A percentile compares a stretch with the other conserved stretches of the same genome.
These are phyloP conservation scores for Neurospora tetrasperma DNA, from an alignment of 495 filamentous ascomycete species.

Conservation along the genomic window DNA sequence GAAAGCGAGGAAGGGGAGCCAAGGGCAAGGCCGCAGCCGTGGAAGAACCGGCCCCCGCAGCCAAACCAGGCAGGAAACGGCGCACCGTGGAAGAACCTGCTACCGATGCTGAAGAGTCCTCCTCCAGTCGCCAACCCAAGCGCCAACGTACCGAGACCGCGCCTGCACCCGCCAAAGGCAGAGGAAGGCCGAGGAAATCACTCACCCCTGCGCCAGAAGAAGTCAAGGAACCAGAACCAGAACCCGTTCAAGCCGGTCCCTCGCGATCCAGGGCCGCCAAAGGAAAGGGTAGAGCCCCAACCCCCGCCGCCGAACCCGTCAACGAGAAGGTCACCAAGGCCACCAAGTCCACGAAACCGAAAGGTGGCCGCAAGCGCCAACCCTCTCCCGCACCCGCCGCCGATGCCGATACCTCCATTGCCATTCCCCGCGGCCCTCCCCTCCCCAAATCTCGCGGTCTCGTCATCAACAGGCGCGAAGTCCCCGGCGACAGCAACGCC, in stretches of 20 bases:
- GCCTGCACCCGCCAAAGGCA: not conserved
- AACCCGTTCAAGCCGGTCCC: not conserved
- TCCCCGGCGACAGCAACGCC: constrained; percentile 40
- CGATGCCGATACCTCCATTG: constrained; percentile 23
- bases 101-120: not conserved
- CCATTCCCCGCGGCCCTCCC: constrained; percentile 38
- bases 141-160: not conserved
- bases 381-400: constrained; percentile 24
- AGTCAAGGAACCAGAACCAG: not conserved
- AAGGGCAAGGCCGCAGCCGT: not conserved
- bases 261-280: not conserved
- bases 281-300: not conserved
- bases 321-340: not conserved
- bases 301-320: not conserved
- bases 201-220: not conserved
- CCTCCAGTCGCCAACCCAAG: not conserved
- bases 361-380: constrained; percentile 31
- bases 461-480: constrained; percentile 61
- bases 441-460: constrained; percentile 51
- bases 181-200: not conserved
- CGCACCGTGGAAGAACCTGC: not conserved
- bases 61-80: not conserved
- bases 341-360: constrained; percentile 10
- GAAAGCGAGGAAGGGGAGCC: not conserved
- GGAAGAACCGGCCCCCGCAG: not conserved